A percentile compares a stretch with the other conserved stretches of the same genome.
Evolutionary conservation across 208 protist species (phyloP).

Genomic region (Naegleria fowleri): DNA sequence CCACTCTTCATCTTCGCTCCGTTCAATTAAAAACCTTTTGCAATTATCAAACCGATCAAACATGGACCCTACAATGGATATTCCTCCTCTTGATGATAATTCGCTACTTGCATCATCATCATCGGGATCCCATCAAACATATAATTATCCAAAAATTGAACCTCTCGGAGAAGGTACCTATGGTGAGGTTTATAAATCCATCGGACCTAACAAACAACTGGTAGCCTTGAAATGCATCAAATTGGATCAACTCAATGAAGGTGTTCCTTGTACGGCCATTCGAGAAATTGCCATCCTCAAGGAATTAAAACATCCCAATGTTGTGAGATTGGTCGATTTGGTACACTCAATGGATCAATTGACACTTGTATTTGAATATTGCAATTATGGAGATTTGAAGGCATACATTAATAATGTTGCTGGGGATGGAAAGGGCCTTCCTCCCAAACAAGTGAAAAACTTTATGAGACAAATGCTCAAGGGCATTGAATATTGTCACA

Average conservation of each 20-base stretch:
- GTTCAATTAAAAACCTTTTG: too few species aligned
- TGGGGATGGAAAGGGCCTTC: slow-evolving; percentile 10
- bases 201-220: slow-evolving; percentile 35
- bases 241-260: slow-evolving; percentile 66
- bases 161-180: slow-evolving; percentile 95
- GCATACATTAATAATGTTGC: slow-evolving; percentile 69
- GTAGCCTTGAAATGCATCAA: slow-evolving; percentile 73
- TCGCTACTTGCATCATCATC: too few species aligned
- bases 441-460: slow-evolving; percentile 31
- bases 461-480: slow-evolving; percentile 34
- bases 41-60: neutral
- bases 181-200: slow-evolving; percentile 83
- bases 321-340: slow-evolving; percentile 86
- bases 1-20: too few species aligned
- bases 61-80: neutral
- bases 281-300: slow-evolving; percentile 81
- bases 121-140: neutral
- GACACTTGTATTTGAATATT: slow-evolving; percentile 90
- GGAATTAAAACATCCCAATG: slow-evolving; percentile 76
- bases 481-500: slow-evolving; percentile 31
- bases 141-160: slow-evolving; percentile 61
- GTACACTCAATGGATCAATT: slow-evolving; percentile 82
- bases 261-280: slow-evolving; percentile 76
- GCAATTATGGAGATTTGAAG: slow-evolving; percentile 87
- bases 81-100: neutral